Base-by-base conservation (phyloP, 805 yeast species). In the Metschnikowia borealis region DNA sequence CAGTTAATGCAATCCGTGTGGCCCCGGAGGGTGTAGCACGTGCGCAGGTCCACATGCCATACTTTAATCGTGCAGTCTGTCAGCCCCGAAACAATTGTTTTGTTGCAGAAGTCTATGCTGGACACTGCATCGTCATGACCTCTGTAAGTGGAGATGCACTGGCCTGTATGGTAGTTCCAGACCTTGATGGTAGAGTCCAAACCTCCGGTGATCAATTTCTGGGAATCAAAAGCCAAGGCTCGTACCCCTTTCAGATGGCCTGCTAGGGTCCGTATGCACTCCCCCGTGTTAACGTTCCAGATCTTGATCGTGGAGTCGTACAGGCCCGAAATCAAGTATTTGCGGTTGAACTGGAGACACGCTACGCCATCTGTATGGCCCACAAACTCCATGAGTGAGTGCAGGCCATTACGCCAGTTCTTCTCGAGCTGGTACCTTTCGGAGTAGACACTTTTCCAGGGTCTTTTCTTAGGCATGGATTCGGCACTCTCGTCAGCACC, bases 81-180 rank as follows among this genome's bases (percentile, higher is more conserved):
- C 34, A 95, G 84, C 0, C 98, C 99, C 8, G 94, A 84, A 0
- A 90, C 97, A 62, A 94, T 90, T 31, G 89, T 75, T 61, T 88
- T 89, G 55, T 81, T 78, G 55, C 75, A 76, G 57, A 89, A 87
- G 66, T 92, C 97, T 47, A 94, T 89, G 56, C 88, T 81, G 38
- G 87, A 75, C 3, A 94, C 96, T 46, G 89, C 83, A 61, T 87
- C 94, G 45, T 83, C 84, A 69, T 94, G 98, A 3, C 98, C 98
- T 38, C 92, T 76, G 68, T 94, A 90, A 0, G 98, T 91, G 6
- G 96, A 87, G 20, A 94, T 83, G 63, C 97, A 92, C 65, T 87
- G 87, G 35, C 99, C 99, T 0, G 96, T 89, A 56, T 86, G 85
- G 68, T 89, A 89, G 70, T 92, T 90, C 99, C 99, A 94, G 36